Conservation (phyloP, 2,329 filamentous ascomycete species). For the Aspergillus thermomutatus region DNA sequence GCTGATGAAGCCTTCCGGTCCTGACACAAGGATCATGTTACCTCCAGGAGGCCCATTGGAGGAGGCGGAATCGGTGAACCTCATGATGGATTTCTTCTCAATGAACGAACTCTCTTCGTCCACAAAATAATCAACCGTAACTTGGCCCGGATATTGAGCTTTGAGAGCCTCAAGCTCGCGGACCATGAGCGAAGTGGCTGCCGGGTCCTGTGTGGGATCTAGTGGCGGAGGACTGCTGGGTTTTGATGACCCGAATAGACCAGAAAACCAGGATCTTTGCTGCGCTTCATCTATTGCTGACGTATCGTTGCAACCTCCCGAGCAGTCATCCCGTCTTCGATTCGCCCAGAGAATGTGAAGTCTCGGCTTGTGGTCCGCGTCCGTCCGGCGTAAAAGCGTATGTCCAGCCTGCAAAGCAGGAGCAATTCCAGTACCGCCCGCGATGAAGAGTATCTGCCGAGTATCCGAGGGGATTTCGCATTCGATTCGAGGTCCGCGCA, state of each 20-base stretch:
- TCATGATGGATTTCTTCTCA: constrained; percentile 48
- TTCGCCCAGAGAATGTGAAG: constrained; percentile 84
- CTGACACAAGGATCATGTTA: constrained; percentile 74
- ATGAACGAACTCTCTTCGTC: constrained; percentile 75
- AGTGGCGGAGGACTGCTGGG: constrained; percentile 1
- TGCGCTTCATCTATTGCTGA: constrained; percentile 8
- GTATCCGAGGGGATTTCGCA: constrained; percentile 57
- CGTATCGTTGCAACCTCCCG: constrained; percentile 56
- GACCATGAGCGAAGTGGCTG: constrained; percentile 46
- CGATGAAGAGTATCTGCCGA: constrained; percentile 71
- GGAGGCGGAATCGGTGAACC: constrained; percentile 24
- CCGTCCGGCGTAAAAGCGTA: constrained; percentile 48
- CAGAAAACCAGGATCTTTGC: constrained; percentile 28
- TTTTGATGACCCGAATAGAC: constrained; percentile 21
- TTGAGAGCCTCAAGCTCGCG: constrained; percentile 63
- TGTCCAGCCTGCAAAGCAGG: constrained; percentile 79
- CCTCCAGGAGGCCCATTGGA: constrained; percentile 27
- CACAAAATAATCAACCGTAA: constrained; percentile 72
- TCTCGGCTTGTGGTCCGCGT: constrained; percentile 30
- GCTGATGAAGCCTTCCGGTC: constrained; percentile 83
- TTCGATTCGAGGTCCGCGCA: constrained; percentile 75
- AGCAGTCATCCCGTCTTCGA: constrained; percentile 62
- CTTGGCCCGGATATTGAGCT: constrained; percentile 50
- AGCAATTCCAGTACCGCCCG: constrained; percentile 88
- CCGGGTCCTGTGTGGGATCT: not conserved